These are phyloP conservation scores for Grammothele lineata DNA, from an alignment of 768 basidiomycete species.

Conservation along the genomic window DNA sequence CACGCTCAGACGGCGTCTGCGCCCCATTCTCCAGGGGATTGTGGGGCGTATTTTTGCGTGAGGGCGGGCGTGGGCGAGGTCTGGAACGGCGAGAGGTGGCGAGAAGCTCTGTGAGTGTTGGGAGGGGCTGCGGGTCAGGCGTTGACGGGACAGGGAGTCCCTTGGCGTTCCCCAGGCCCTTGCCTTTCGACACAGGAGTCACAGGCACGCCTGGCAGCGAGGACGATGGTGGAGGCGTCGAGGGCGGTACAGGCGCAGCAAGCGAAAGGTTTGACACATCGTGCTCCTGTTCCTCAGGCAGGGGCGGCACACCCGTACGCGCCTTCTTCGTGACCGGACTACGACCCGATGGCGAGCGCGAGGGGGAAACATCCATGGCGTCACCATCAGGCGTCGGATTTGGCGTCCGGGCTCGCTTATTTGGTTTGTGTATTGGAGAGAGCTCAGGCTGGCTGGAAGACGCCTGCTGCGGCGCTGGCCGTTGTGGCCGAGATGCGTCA, in stretches of 20 bases:
- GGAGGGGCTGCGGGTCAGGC: conserved; percentile 29
- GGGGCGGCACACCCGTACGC: conserved; percentile 2
- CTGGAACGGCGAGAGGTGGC: conserved; percentile 38
- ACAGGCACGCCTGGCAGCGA: conserved; percentile 23
- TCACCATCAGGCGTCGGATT: conserved; percentile 12
- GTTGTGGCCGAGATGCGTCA: conserved; percentile 11
- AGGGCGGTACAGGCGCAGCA: conserved; percentile 13
- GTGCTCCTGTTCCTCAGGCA: conserved; percentile 9
- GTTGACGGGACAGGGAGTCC: conserved; percentile 22
- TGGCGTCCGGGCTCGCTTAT: conserved; percentile 18
- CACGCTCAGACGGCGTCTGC: too few relatives aligned
- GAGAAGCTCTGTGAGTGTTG: conserved; percentile 40
- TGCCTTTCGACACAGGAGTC: conserved; percentile 14
- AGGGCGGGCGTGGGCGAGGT: conserved; percentile 26
- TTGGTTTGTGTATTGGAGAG: conserved; percentile 4
- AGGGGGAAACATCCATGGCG: conserved; percentile 6
- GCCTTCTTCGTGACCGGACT: conserved; percentile 17
- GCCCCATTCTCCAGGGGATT: too few relatives aligned
- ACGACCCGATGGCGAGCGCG: conserved; percentile 1
- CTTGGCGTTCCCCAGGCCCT: conserved; percentile 21
- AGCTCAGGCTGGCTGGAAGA: conserved; percentile 13
- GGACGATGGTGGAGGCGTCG: conserved; percentile 29
- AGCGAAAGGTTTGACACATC: conserved; percentile 11
- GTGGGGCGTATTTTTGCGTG: conserved; percentile 20
- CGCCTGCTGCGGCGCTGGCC: conserved; percentile 16